Base-by-base conservation (phyloP, 305 asterid species). In the Plantago lanceolata region DNA sequence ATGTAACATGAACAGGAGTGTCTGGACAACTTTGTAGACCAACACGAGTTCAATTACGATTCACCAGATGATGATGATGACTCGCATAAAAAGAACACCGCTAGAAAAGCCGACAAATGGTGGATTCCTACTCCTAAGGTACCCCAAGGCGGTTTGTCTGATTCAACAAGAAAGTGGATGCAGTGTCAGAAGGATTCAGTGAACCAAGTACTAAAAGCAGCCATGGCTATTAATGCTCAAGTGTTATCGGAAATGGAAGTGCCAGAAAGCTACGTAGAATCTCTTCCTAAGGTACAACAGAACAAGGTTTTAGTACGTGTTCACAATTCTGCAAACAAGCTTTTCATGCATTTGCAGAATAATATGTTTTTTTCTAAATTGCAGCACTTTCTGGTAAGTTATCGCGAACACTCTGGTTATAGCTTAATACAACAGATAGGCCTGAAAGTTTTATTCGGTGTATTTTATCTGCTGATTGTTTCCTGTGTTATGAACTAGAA, bases 91-190 rank as follows among this genome's bases (percentile, higher is more conserved):
- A 49, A 28, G 19, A 44, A 59, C 2, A 21, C 18, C 57, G 71
- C 79, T 48, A 80, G 76, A 24, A 61, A 78, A 56, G 92, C 83
- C 16, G 85, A 88, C 11, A 89, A 87, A 78, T 89, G 99, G 99
- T 93, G 99, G 97, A 81, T 93, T 64, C 99, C 97, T 1, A 75
- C 81, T 45, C 96, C 99, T 35, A 83, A 81, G 75, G 99, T 93
- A 69, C 92, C 94, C 15, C 71, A 79, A 0, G 73, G 74, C 13
- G 99, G 99, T 33, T 72, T 89, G 62, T 85, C 97, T 11, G 95
- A 87, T 3, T 74, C 33, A 51, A 72, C 88, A n/a, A 72, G 82
- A 72, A 87, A 79, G 68, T 89, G 96, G 96, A 69, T 93, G 69
- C 94, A 75, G 60, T 70, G 50, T 73, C 97, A 85, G 80, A 93